Conservation (phyloP, 495 filamentous ascomycete species). For the Wilcoxina mikolae region DNA sequence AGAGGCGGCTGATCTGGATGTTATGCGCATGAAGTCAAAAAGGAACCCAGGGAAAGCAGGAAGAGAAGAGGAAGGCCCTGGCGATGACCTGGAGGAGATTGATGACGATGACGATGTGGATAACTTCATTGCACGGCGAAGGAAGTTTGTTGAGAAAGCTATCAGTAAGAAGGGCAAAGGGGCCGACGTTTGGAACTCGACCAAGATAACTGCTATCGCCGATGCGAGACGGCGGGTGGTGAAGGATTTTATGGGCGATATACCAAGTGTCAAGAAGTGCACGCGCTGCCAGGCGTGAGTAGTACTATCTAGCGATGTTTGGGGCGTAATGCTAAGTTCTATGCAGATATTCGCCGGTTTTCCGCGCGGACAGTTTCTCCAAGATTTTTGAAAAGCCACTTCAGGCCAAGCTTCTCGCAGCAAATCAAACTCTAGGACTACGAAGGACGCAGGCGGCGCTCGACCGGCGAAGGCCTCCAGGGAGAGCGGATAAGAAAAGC, state of each 20-base stretch:
- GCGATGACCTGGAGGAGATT: slow-evolving; percentile 38
- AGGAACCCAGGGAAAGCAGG: slow-evolving; percentile 26
- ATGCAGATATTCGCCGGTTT: slow-evolving; percentile 54
- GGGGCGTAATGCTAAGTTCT: slow-evolving; percentile 9
- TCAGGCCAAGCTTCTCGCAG: slow-evolving; percentile 48
- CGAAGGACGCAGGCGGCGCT: slow-evolving; percentile 17
- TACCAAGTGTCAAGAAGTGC: slow-evolving; percentile 52
- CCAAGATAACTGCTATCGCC: slow-evolving; percentile 66
- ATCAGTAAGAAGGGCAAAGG: slow-evolving; percentile 42
- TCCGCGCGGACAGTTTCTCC: slow-evolving; percentile 69
- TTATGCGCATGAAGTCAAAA: slow-evolving; percentile 33
- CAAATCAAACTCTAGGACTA: slow-evolving; percentile 45
- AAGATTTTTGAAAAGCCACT: slow-evolving; percentile 88
- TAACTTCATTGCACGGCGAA: slow-evolving; percentile 49
- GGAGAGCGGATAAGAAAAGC: not conserved
- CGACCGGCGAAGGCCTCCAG: not conserved
- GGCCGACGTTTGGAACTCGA: slow-evolving; percentile 40
- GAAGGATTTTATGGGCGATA: slow-evolving; percentile 61
- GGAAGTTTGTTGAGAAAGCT: slow-evolving; percentile 51
- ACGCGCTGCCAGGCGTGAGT: slow-evolving; percentile 53
- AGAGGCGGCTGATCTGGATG: slow-evolving; percentile 53
- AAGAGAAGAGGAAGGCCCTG: slow-evolving; percentile 37
- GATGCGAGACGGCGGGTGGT: slow-evolving; percentile 59
- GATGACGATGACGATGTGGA: slow-evolving; percentile 33
- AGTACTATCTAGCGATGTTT: not conserved